A percentile compares a stretch with the other conserved stretches of the same genome.
Evolutionary conservation across 2,329 filamentous ascomycete species (phyloP).

Genomic region (Fusarium coffeatum): DNA sequence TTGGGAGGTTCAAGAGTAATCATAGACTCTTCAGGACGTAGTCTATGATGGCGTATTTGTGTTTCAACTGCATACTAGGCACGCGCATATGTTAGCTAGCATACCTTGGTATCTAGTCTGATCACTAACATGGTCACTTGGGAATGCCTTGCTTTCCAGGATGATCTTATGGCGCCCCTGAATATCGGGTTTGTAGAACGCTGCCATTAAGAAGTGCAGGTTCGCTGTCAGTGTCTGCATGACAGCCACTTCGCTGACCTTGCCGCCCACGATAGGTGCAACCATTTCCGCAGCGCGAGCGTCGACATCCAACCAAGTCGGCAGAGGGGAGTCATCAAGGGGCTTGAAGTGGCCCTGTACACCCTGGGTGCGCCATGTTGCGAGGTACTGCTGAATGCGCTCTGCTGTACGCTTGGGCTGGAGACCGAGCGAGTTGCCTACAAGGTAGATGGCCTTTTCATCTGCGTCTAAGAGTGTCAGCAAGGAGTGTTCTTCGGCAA

Average conservation of each 20-base stretch:
- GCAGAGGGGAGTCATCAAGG: constrained; percentile 72
- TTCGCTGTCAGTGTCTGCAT: constrained; percentile 88
- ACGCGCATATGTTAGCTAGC: constrained; percentile 10
- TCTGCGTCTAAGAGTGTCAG: constrained; percentile 14
- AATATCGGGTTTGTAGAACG: constrained; percentile 77
- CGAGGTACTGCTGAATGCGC: constrained; percentile 74
- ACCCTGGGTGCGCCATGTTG: constrained; percentile 82
- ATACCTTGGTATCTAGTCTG: background rate
- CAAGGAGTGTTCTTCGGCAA: background rate
- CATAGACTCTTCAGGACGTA: constrained; percentile 73
- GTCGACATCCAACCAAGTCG: constrained; percentile 80
- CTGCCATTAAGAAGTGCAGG: constrained; percentile 81
- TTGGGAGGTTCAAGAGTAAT: constrained; percentile 72
- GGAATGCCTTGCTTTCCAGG: constrained; percentile 85
- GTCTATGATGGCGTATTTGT: constrained; percentile 76
- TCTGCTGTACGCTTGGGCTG: constrained; percentile 73
- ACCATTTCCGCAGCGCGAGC: constrained; percentile 74
- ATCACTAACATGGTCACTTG: constrained; percentile 75
- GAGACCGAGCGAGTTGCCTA: constrained; percentile 85
- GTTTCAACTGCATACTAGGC: constrained; percentile 79
- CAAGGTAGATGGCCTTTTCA: constrained; percentile 73
- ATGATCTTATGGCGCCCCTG: constrained; percentile 75
- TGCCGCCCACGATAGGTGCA: constrained; percentile 76
- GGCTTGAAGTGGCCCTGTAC: constrained; percentile 83
- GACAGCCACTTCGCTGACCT: constrained; percentile 76